These are phyloP conservation scores for Quercus berberidifolia DNA, from an alignment of 306 rosid genomes.

Conservation along the genomic window DNA sequence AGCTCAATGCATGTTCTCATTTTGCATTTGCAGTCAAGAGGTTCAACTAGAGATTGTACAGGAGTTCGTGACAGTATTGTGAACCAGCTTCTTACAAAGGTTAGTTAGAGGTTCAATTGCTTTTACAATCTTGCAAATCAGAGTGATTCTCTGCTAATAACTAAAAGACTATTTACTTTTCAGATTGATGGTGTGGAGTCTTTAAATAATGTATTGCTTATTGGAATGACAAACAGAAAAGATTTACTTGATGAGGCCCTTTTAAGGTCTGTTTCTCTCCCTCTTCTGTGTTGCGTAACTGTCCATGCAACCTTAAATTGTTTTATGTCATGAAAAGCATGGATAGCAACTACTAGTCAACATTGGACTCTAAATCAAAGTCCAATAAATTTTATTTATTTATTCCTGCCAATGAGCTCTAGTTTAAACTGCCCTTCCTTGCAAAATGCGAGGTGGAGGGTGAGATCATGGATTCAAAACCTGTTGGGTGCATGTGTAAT, in stretches of 20 bases:
- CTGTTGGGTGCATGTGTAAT: no score
- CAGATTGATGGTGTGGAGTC: constrained; percentile 99
- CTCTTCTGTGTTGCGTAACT: not conserved
- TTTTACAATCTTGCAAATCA: constrained; percentile 3
- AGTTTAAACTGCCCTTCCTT: no score
- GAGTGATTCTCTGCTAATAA: constrained; percentile 1
- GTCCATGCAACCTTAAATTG: constrained; percentile 5
- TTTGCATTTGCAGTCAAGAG: constrained; percentile 70
- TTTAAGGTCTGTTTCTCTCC: constrained; percentile 55
- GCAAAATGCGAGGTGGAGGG: no score
- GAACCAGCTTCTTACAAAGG: constrained; percentile 99
- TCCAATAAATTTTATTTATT: no score
- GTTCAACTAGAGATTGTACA: constrained; percentile 96
- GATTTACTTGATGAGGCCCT: constrained; percentile 99
- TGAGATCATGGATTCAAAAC: not conserved
- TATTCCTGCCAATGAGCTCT: no score
- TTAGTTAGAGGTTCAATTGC: constrained; percentile 25
- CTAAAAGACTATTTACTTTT: constrained; percentile 31
- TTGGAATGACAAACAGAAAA: constrained; percentile 99
- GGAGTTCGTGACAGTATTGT: constrained; percentile 99
- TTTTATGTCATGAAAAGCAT: constrained; percentile 12
- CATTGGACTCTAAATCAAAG: not conserved
- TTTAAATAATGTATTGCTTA: constrained; percentile 92
- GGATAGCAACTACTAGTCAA: constrained; percentile 18
- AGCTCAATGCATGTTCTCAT: constrained; percentile 17